These are phyloP conservation scores for Lanmaoa rubissima DNA, from an alignment of 768 basidiomycete genomes.

Conservation along the genomic window DNA sequence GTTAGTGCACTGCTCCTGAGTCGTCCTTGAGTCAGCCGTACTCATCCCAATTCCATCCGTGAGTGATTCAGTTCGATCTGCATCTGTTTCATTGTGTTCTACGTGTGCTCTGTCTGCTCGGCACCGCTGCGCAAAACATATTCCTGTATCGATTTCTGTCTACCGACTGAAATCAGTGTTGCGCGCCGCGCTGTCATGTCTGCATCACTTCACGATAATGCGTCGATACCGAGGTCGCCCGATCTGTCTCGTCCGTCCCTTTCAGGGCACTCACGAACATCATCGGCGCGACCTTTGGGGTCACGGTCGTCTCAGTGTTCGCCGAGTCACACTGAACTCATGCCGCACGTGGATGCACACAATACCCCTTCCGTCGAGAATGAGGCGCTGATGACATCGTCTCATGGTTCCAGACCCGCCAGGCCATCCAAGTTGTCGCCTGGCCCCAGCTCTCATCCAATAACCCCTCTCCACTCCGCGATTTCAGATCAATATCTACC, in stretches of 20 bases:
- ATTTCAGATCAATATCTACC: constrained; percentile 48
- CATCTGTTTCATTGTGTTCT: constrained; percentile 30
- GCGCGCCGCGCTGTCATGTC: constrained; percentile 17
- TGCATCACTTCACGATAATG: constrained; percentile 2
- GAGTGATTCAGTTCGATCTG: constrained; percentile 28
- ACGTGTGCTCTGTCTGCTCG: constrained; percentile 27
- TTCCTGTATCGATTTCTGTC: constrained; percentile 28
- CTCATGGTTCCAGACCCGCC: constrained; percentile 50
- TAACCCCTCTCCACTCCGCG: constrained; percentile 34
- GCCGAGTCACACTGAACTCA: constrained; percentile 20
- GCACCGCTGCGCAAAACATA: constrained; percentile 20
- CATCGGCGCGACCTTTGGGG: constrained; percentile 25
- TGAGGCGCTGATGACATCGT: constrained; percentile 42
- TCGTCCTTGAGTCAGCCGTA: constrained; percentile 18
- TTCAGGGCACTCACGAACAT: constrained; percentile 30
- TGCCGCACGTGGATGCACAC: constrained; percentile 23
- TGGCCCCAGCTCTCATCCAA: constrained; percentile 27
- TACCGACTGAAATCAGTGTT: constrained; percentile 27
- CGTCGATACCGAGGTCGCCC: constrained; percentile 29
- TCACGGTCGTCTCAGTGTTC: constrained; percentile 23
- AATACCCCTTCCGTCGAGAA: constrained; percentile 34
- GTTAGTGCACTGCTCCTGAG: constrained; percentile 19
- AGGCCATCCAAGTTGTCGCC: constrained; percentile 55
- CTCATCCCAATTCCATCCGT: constrained; percentile 18
- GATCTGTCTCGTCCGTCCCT: constrained; percentile 34